Percentiles rank a stretch among this genome's conserved stretches.
Evolutionary conservation across 495 filamentous ascomycete genomes (phyloP).

Genomic region (Penicillium subrubescens): DNA sequence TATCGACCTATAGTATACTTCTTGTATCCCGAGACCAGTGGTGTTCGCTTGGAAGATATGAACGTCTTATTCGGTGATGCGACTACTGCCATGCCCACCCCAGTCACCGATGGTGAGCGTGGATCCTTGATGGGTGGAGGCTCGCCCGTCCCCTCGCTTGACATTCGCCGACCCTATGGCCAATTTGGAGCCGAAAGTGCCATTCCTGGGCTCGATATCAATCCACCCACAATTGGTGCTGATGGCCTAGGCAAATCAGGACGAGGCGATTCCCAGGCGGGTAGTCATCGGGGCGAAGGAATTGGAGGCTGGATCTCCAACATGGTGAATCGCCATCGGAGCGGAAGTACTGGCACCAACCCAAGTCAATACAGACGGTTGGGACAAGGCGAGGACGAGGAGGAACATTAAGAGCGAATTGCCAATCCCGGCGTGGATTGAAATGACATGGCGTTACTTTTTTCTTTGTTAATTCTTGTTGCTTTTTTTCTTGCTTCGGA

Average conservation of each 20-base stretch:
- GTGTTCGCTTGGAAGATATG: conserved; percentile 96
- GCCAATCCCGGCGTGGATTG: not conserved
- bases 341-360: conserved; percentile 43
- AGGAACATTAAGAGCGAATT: conserved; percentile 19
- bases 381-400: conserved; percentile 62
- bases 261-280: conserved; percentile 30
- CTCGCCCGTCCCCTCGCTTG: conserved; percentile 79
- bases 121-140: conserved; percentile 70
- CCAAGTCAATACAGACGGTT: conserved; percentile 64
- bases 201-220: conserved; percentile 73
- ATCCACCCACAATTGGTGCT: conserved; percentile 59
- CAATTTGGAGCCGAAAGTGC: conserved; percentile 58
- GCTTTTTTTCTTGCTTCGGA: not conserved
- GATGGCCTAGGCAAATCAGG: conserved; percentile 50
- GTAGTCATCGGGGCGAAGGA: conserved; percentile 50
- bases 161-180: conserved; percentile 61
- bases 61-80: conserved; percentile 87
- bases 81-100: conserved; percentile 74
- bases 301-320: conserved; percentile 71
- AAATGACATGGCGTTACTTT: not conserved
- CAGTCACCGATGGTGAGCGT: conserved; percentile 68
- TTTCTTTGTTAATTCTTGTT: not conserved
- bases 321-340: conserved; percentile 58
- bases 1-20: conserved; percentile 76
- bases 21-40: conserved; percentile 94